These are phyloP conservation scores for Monosporascus sp. DNA, from an alignment of 2,329 filamentous ascomycete species.

Conservation along the genomic window DNA sequence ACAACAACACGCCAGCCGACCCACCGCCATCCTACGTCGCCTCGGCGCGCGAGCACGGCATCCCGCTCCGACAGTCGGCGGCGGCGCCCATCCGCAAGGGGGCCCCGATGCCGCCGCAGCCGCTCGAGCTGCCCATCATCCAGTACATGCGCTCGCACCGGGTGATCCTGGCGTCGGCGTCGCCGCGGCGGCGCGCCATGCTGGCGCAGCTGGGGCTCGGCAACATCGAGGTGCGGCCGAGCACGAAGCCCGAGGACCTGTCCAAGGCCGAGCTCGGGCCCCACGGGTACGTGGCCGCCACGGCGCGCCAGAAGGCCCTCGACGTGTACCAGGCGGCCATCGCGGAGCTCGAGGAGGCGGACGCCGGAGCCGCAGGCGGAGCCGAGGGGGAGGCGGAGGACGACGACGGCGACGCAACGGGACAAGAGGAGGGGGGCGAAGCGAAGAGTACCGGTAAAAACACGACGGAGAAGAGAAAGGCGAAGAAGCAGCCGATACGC, in stretches of 20 bases:
- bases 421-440: not conserved
- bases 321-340: slow-evolving; percentile 57
- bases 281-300: slow-evolving; percentile 86
- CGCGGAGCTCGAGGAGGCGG: slow-evolving; percentile 26
- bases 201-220: slow-evolving; percentile 77
- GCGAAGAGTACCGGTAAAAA: slow-evolving; percentile 21
- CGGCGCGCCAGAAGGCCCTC: slow-evolving; percentile 77
- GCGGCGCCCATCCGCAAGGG: slow-evolving; percentile 11
- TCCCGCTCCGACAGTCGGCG: slow-evolving; percentile 13
- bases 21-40: slow-evolving; percentile 43
- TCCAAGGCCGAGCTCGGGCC: slow-evolving; percentile 69
- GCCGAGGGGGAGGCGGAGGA: slow-evolving; percentile 25
- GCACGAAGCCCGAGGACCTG: slow-evolving; percentile 77
- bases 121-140: slow-evolving; percentile 76
- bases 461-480: not conserved
- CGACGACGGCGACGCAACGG: slow-evolving; percentile 21
- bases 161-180: slow-evolving; percentile 85
- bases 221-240: slow-evolving; percentile 80
- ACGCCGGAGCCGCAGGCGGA: not conserved
- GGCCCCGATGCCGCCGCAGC: slow-evolving; percentile 42
- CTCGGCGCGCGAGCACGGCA: slow-evolving; percentile 32
- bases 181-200: slow-evolving; percentile 77
- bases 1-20: slow-evolving; percentile 24
- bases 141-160: slow-evolving; percentile 70
- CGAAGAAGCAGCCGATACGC: not conserved